A percentile compares a stretch with the other conserved stretches of the same genome.
These are phyloP conservation scores for Articulospora tetracladia DNA, from an alignment of 495 filamentous ascomycete species.

Conservation along the genomic window DNA sequence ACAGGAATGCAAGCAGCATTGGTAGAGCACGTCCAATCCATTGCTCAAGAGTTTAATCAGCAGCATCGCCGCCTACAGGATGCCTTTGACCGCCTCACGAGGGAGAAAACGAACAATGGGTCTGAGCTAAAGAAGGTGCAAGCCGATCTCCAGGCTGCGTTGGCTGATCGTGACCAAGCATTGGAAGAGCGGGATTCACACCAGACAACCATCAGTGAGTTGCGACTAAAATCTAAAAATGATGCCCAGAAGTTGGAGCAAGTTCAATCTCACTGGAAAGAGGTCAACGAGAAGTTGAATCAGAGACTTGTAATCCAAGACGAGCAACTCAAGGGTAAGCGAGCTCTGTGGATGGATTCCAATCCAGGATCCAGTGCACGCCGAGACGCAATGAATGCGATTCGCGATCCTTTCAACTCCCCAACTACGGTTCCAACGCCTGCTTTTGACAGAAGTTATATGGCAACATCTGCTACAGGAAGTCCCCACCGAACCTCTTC, in stretches of 20 bases:
- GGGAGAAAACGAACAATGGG: slow-evolving; percentile 1
- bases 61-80: slow-evolving; percentile 7
- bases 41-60: slow-evolving; percentile 15
- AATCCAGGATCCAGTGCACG: slow-evolving; percentile 13
- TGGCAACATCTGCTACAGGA: neutral
- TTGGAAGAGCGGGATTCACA: slow-evolving; percentile 11
- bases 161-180: neutral
- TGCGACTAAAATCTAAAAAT: slow-evolving; percentile 7
- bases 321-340: slow-evolving; percentile 24
- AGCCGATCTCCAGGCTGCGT: neutral
- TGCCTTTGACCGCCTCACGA: neutral
- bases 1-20: neutral
- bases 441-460: neutral
- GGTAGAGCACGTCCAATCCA: slow-evolving; percentile 1
- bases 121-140: neutral
- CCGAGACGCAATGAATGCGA: slow-evolving; percentile 12
- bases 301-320: slow-evolving; percentile 11
- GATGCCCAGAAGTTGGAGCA: slow-evolving; percentile 1
- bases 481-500: neutral
- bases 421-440: neutral
- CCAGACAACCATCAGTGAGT: neutral
- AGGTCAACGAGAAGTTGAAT: neutral
- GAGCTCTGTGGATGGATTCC: slow-evolving; percentile 21
- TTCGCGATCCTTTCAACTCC: slow-evolving; percentile 17
- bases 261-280: neutral